phyloP scores from a whole-genome alignment of 1,139 yeast species.

The Candida albicans region DNA sequence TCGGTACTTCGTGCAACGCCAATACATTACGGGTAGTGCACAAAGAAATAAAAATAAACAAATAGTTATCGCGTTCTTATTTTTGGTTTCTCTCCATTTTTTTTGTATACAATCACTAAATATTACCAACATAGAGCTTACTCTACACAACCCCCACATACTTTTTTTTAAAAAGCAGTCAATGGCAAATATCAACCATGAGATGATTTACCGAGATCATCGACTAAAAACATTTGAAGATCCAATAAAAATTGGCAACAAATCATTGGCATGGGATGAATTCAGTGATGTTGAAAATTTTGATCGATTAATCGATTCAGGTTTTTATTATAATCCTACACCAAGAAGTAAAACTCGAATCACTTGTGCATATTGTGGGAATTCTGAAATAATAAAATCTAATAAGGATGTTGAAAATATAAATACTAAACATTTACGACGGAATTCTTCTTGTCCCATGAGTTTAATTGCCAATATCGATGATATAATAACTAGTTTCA shows the following conservation, averaged over 20 bases:
- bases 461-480: constrained; percentile 24
- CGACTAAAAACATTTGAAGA: constrained; percentile 18
- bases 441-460: constrained; percentile 50
- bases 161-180: not conserved
- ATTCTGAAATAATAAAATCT: constrained; percentile 38
- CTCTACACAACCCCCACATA: not conserved
- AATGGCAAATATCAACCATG: constrained; percentile 3
- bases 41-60: too few relatives aligned
- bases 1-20: too few relatives aligned
- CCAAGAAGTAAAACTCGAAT: constrained; percentile 45
- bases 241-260: constrained; percentile 13
- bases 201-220: constrained; percentile 21
- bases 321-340: constrained; percentile 70
- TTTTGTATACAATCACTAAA: too few relatives aligned
- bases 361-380: constrained; percentile 62
- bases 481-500: constrained; percentile 19
- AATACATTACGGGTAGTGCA: too few relatives aligned
- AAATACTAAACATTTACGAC: constrained; percentile 45
- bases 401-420: constrained; percentile 30
- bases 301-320: constrained; percentile 50
- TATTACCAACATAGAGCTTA: not conserved
- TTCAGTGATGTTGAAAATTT: constrained; percentile 15
- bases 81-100: too few relatives aligned
- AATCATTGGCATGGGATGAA: constrained; percentile 18
- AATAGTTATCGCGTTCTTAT: too few relatives aligned